A percentile compares a stretch with the other conserved stretches of the same genome.
phyloP scores from a whole-genome alignment of 139 green algal species.

The Closterium sp. region DNA sequence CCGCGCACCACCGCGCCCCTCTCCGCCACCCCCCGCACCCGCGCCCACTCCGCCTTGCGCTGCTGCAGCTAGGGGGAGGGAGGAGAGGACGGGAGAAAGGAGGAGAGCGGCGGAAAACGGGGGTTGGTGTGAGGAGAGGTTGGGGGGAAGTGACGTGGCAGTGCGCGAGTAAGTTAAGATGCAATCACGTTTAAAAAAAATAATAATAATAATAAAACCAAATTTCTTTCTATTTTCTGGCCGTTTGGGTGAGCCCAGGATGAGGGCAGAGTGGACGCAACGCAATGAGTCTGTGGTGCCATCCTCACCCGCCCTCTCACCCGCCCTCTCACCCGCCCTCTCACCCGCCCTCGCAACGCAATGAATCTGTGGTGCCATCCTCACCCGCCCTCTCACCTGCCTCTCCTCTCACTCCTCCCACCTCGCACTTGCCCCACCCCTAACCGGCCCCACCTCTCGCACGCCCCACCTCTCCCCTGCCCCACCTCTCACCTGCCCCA shows the following conservation, averaged over 20 bases:
- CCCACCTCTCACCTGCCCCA: not conserved
- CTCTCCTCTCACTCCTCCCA: not conserved
- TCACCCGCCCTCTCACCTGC: not conserved
- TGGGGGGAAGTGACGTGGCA: not conserved
- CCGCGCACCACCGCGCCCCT: slow-evolving; percentile 5
- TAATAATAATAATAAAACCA: too few relatives aligned
- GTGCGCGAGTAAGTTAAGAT: not conserved
- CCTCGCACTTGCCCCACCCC: not conserved
- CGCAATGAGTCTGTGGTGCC: not conserved
- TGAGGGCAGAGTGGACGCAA: not conserved
- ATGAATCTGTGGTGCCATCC: not conserved
- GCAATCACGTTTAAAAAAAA: too few relatives aligned
- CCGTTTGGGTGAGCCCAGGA: too few relatives aligned
- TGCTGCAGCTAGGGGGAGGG: not conserved
- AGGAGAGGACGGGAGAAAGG: not conserved
- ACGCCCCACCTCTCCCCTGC: not conserved
- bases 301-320: not conserved
- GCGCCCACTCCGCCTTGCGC: slow-evolving; percentile 10
- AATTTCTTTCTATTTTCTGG: too few relatives aligned
- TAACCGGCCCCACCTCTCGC: too few relatives aligned
- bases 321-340: not conserved
- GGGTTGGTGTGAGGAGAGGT: not conserved
- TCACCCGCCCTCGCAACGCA: not conserved
- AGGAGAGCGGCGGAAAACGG: not conserved
- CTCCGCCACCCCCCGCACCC: not conserved